Base-by-base conservation (phyloP, 805 yeast species). In the Isabelozyma rhagii region DNA sequence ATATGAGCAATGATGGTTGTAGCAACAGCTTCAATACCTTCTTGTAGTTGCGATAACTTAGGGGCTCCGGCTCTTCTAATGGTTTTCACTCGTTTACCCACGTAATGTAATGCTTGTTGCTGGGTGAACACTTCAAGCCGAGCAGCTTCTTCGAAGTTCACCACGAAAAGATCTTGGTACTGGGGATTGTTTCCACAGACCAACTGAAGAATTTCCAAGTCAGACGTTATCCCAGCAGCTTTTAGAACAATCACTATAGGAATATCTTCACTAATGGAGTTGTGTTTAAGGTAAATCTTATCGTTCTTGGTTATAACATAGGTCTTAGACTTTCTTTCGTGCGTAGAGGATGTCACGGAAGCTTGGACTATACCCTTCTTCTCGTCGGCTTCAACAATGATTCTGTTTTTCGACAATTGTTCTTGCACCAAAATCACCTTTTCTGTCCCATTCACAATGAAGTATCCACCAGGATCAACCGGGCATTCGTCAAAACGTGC, bases 401-500 rank as follows among this genome's bases (percentile, higher is more conserved):
- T 94, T 80, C 99, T 89, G 71, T 94, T 94, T 72, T 94, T 94
- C 46, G 96, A 86, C 66, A 94, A 77, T 76, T 94, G 99, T 69
- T 94, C 99, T 69, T 94, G 99, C 41, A 94, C 96, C 57, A 94
- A 78, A 55, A 94, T 94, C 43, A 94, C 99, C 67, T 94, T 94
- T 61, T 94, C 99, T 0, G 99, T 94, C 67, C 99, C 99, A 64
- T 93, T 93, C 45, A 93, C 97, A 63, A 93, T 89, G 63, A 94
- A 94, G 64, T 94, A 94, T 61, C 99, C 99, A 71, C 99, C 99
- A 6, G 99, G 99, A 70, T 94, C 99, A 45, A 94, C 75, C 0
- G 99, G 99, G 69, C 99, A 94, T 69, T 94, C 99, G 58, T 89
- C 85, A 57, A 88, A 75, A 25, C 72, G 72, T 0, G 99, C 97